phyloP scores from a whole-genome alignment of 345 rosid genomes.

The Sapria himalayana region DNA sequence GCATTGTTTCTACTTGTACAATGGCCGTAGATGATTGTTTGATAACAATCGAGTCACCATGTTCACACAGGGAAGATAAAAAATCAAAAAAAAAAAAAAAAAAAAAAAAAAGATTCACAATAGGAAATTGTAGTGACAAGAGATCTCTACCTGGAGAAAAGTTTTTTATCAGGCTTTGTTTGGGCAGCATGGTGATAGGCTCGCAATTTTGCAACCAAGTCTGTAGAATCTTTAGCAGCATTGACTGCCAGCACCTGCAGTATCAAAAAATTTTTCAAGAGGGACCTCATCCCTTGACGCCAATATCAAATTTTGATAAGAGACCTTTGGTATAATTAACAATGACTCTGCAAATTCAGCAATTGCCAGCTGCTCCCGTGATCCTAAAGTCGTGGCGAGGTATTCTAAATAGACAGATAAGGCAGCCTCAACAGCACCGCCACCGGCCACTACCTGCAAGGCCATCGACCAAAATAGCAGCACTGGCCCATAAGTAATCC shows the following conservation, averaged over 20 bases:
- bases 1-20: too few relatives aligned
- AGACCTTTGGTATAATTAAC: slow-evolving; percentile 73
- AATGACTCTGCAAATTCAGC: slow-evolving; percentile 93
- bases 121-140: too few relatives aligned
- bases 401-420: slow-evolving; percentile 78
- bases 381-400: slow-evolving; percentile 82
- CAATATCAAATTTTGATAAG: not conserved
- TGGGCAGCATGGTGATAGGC: slow-evolving; percentile 94
- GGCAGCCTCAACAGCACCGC: slow-evolving; percentile 95
- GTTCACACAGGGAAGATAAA: too few relatives aligned
- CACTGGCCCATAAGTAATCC: not conserved
- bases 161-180: slow-evolving; percentile 86
- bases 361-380: slow-evolving; percentile 83
- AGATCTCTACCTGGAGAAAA: slow-evolving; percentile 78
- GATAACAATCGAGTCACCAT: too few relatives aligned
- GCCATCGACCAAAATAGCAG: slow-evolving; percentile 2
- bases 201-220: slow-evolving; percentile 77
- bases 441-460: slow-evolving; percentile 88
- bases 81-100: too few relatives aligned
- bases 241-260: slow-evolving; percentile 83
- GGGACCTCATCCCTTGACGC: not conserved
- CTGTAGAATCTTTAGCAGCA: slow-evolving; percentile 94
- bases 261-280: not conserved
- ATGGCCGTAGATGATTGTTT: too few relatives aligned
- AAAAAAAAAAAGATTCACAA: too few relatives aligned